Conservation (phyloP, 768 basidiomycete species). For the Kwoniella heveanensis region DNA sequence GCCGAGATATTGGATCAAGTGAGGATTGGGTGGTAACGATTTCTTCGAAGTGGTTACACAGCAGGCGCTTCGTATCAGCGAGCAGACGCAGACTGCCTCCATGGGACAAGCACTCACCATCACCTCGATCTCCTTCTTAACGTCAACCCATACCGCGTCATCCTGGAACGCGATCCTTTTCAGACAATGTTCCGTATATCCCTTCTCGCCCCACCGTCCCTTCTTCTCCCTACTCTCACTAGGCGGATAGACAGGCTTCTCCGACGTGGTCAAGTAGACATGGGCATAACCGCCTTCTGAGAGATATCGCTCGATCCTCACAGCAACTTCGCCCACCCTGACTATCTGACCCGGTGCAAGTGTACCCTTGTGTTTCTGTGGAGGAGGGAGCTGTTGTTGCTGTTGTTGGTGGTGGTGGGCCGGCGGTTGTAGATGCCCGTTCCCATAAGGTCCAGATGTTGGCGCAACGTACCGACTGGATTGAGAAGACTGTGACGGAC, state of each 20-base stretch:
- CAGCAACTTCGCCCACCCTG: conserved; percentile 74
- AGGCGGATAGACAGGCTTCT: conserved; percentile 66
- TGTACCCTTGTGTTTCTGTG: conserved; percentile 55
- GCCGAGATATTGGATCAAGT: conserved; percentile 94
- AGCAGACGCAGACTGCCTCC: too few relatives aligned
- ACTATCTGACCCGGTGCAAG: conserved; percentile 75
- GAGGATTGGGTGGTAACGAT: conserved; percentile 86
- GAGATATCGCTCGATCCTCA: conserved; percentile 91
- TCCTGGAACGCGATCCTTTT: conserved; percentile 93
- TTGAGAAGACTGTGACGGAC: not conserved
- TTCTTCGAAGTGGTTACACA: too few relatives aligned
- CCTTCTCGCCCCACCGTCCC: conserved; percentile 60
- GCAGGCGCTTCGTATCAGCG: too few relatives aligned
- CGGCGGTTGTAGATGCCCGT: not conserved
- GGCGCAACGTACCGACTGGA: conserved; percentile 12
- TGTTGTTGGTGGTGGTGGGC: conserved; percentile 11
- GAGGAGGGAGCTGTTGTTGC: conserved; percentile 23
- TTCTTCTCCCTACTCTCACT: conserved; percentile 28
- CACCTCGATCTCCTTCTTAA: conserved; percentile 96
- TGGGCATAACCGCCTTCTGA: conserved; percentile 98
- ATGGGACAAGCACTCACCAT: too few relatives aligned
- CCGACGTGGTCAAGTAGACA: conserved; percentile 90
- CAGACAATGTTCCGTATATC: conserved; percentile 91
- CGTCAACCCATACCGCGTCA: conserved; percentile 85
- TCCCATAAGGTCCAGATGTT: not conserved